Evolutionary conservation across 1,284 basidiomycete genomes (phyloP).

Genomic region (Trichosporon faecale): DNA sequence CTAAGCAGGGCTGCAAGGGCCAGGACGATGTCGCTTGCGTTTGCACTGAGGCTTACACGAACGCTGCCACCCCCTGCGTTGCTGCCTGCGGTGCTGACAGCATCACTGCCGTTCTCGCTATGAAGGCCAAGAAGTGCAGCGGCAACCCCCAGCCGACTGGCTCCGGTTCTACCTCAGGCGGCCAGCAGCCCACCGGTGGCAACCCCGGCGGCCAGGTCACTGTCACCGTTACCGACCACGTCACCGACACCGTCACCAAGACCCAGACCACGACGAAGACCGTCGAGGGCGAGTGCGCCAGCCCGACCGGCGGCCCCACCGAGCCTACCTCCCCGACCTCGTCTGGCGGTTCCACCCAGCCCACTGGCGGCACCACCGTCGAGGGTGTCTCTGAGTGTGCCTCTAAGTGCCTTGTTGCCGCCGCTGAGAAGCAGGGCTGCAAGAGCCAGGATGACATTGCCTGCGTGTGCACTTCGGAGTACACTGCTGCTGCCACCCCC

Average conservation of each 20-base stretch:
- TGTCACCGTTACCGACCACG: background rate
- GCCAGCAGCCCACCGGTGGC: background rate
- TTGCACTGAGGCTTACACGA: background rate
- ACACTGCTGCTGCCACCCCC: conserved; percentile 6
- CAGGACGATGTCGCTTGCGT: conserved; percentile 11
- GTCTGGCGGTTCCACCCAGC: background rate
- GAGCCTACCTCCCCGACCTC: background rate
- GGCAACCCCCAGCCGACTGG: background rate
- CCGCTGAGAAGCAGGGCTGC: conserved; percentile 11
- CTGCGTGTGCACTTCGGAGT: conserved; percentile 9
- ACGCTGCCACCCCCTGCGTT: conserved; percentile 5
- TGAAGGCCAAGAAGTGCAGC: background rate
- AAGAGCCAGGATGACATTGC: conserved; percentile 12
- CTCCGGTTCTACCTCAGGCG: background rate
- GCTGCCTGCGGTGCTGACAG: background rate
- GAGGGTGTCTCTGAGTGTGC: too few relatives aligned
- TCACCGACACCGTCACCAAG: background rate
- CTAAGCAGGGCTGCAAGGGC: background rate
- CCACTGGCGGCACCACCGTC: background rate
- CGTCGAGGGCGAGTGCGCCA: background rate
- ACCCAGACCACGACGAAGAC: background rate
- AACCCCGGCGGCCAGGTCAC: background rate
- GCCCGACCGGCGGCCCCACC: background rate
- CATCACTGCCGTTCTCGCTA: background rate
- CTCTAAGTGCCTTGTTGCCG: background rate